Conservation (phyloP, 2,329 filamentous ascomycete genomes). For the Chaetomiaceae sp. region DNA sequence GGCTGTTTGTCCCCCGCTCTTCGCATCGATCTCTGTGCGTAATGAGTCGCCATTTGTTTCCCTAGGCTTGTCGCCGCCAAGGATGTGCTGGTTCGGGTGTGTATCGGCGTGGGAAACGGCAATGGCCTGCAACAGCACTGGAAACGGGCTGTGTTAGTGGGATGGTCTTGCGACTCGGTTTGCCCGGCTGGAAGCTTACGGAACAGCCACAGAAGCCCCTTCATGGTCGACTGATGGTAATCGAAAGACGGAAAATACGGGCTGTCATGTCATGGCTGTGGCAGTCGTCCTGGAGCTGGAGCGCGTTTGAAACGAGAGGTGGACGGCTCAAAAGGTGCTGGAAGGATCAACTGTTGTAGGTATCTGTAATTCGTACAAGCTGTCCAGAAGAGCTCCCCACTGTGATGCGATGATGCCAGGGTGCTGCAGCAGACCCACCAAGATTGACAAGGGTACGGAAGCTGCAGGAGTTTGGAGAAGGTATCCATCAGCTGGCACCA, state of each 20-base stretch:
- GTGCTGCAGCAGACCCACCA: not conserved
- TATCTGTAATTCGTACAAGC: constrained; percentile 6
- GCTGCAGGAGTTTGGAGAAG: not conserved
- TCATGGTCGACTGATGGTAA: constrained; percentile 36
- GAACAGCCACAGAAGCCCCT: constrained; percentile 39
- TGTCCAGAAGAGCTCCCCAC: constrained; percentile 18
- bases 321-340: not conserved
- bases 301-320: not conserved
- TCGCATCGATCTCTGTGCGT: constrained; percentile 32
- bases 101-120: constrained; percentile 37
- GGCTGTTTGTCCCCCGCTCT: constrained; percentile 27
- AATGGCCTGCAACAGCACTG: constrained; percentile 46
- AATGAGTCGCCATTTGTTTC: constrained; percentile 17
- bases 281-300: not conserved
- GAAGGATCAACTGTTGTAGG: not conserved
- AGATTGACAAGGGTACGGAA: constrained; percentile 3
- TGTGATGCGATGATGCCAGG: not conserved
- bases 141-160: constrained; percentile 24
- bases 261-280: constrained; percentile 25
- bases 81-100: constrained; percentile 31
- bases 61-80: constrained; percentile 26
- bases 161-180: constrained; percentile 1
- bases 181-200: constrained; percentile 33
- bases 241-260: constrained; percentile 2
- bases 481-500: too few relatives aligned